Evolutionary conservation across 176 grass and related monocot species (phyloP), one percentile per base, ranked within the genome.

Genomic region (Metroxylon sagu): DNA sequence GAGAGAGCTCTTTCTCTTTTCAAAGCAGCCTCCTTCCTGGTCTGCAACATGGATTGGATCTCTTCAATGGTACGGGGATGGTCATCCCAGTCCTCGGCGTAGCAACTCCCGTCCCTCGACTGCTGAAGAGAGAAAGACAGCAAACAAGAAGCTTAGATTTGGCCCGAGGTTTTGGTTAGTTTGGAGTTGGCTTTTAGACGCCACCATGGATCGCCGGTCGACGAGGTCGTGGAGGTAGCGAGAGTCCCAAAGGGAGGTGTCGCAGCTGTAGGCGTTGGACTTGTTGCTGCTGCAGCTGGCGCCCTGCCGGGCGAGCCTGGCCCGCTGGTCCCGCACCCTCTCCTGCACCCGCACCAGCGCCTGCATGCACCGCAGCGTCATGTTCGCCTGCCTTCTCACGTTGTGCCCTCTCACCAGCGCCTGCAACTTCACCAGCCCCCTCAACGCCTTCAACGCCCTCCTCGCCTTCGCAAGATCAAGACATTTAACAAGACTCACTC

Each of bases 361-460:
- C 74, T 98, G 93, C 93, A 98, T 98, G 79, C 93, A 89, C 18
- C 93, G 78, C 3, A 98, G 81, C 63, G 93, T 92, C 93, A 92
- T 85, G 73, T 92, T 89, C 48, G 87, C 93, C 58, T 98, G 93
- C 59, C 85, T 92, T 12, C 93, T 66, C 43, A 98, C 93, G 68
- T 98, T 98, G 87, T 98, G 93, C 3, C 93, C 93, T 8, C 93
- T 85, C 50, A 98, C 93, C 5, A 98, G 76, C 48, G 93, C 93
- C 74, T 98, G 93, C 53, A 98, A 79, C 81, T 92, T 92, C 12
- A 98, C 93, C 25, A 98, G 80, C 26, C 93, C 93, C 58, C 71
- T 85, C 14, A 98, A 69, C 5, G 93, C 93, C 2, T 81, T 77
- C 61, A 98, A 66, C 59, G 93, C 93, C 5, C 87, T 83, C 61